phyloP scores from a whole-genome alignment of 2,329 filamentous ascomycete genomes.

The Rhexocercosporidium sp. region DNA sequence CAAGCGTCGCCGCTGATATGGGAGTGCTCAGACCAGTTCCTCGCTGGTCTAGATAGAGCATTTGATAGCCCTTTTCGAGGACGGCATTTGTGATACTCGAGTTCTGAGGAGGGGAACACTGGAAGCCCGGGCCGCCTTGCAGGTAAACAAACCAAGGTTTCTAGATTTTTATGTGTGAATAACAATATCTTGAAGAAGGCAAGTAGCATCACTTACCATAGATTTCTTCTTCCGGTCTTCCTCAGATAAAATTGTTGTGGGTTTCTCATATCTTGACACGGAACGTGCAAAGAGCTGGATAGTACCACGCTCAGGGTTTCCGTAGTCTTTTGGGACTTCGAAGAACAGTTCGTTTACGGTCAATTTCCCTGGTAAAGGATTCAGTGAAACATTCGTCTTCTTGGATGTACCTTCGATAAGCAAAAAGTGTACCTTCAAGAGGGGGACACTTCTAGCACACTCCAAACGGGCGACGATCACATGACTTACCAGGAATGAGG shows the following conservation, averaged over 20 bases:
- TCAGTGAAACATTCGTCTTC: conserved; percentile 5
- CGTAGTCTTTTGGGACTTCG: conserved; percentile 82
- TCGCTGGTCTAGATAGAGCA: conserved; percentile 87
- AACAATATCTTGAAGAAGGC: not conserved
- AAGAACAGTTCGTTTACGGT: conserved; percentile 85
- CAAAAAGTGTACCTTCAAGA: not conserved
- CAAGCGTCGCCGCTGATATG: conserved; percentile 74
- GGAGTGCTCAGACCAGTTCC: conserved; percentile 87
- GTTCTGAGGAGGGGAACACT: conserved; percentile 76
- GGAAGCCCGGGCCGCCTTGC: conserved; percentile 85
- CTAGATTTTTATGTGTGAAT: conserved; percentile 21
- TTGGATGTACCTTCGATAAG: not conserved
- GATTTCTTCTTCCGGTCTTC: conserved; percentile 50
- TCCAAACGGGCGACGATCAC: not conserved
- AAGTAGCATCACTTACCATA: not conserved
- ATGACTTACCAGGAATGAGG: conserved; percentile 43
- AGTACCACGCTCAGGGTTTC: conserved; percentile 69
- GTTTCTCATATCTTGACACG: conserved; percentile 68
- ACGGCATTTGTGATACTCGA: conserved; percentile 72
- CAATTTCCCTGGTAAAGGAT: conserved; percentile 65
- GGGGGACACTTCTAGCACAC: not conserved
- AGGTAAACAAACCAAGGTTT: conserved; percentile 73
- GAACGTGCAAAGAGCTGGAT: conserved; percentile 81
- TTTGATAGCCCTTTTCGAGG: conserved; percentile 81
- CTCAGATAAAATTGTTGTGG: conserved; percentile 45